Percentiles rank a stretch among this genome's conserved stretches.
These are phyloP conservation scores for Castanea crenata DNA, from an alignment of 306 rosid genomes.

Conservation along the genomic window DNA sequence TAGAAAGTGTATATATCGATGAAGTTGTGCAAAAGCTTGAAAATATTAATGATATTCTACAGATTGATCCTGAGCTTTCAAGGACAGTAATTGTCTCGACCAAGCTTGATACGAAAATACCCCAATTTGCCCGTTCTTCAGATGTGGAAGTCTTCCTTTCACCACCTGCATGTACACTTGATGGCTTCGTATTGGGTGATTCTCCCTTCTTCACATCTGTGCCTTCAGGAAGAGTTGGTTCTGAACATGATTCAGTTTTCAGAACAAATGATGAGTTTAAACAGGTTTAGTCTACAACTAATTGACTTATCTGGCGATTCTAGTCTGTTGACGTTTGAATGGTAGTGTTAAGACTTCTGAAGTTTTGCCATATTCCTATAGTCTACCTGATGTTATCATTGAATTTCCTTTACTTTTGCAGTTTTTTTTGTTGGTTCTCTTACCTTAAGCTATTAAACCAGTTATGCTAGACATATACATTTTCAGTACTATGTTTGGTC, in stretches of 20 bases:
- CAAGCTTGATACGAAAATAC: constrained; percentile 92
- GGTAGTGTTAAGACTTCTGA: not conserved
- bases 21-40: not conserved
- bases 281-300: constrained; percentile 48
- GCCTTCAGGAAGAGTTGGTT: constrained; percentile 96
- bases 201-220: constrained; percentile 97
- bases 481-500: too few species aligned
- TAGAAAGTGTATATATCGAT: not conserved
- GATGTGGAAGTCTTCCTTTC: constrained; percentile 95
- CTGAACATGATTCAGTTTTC: constrained; percentile 63
- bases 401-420: not conserved
- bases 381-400: not conserved
- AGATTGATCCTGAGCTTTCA: constrained; percentile 93
- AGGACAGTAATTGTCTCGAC: constrained; percentile 93
- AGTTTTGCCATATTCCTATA: not conserved
- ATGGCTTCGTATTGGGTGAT: constrained; percentile 83
- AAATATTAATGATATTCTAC: constrained; percentile 10
- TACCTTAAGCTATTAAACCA: too few species aligned
- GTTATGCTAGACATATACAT: too few species aligned
- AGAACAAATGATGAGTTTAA: constrained; percentile 85
- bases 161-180: constrained; percentile 81
- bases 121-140: constrained; percentile 89
- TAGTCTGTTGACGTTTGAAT: not conserved
- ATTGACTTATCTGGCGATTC: not conserved
- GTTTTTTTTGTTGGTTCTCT: too few species aligned